These are phyloP conservation scores for Colletotrichum navitas DNA, from an alignment of 2,329 filamentous ascomycete genomes.

Conservation along the genomic window DNA sequence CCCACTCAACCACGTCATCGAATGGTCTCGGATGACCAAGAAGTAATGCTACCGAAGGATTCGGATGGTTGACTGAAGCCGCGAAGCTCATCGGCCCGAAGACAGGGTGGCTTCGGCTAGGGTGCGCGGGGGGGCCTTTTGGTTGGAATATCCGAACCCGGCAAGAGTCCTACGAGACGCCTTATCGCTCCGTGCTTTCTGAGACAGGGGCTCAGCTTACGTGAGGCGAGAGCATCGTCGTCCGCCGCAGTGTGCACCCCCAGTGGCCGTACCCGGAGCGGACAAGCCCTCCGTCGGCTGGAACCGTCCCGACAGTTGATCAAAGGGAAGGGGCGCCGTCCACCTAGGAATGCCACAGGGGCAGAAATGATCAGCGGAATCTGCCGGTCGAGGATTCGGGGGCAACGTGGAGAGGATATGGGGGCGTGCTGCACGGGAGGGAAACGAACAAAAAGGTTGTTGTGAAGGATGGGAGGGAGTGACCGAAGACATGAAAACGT, in stretches of 20 bases:
- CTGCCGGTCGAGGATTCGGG: not conserved
- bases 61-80: slow-evolving; percentile 1
- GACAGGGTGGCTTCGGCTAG: not conserved
- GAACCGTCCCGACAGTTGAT: not conserved
- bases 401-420: not conserved
- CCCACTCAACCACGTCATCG: not conserved
- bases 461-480: not conserved
- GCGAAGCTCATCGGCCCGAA: not conserved
- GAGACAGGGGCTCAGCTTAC: not conserved
- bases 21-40: not conserved
- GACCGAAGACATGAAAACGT: slow-evolving; percentile 33
- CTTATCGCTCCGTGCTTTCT: not conserved
- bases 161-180: not conserved
- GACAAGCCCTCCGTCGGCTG: not conserved
- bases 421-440: not conserved
- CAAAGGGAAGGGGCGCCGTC: not conserved
- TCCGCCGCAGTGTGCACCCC: not conserved
- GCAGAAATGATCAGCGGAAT: not conserved
- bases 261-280: not conserved
- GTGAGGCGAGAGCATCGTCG: not conserved
- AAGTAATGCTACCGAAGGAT: not conserved
- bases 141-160: not conserved
- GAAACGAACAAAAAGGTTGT: not conserved
- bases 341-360: not conserved
- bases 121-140: not conserved